Conservation (phyloP, 257 asterid species). For the Mitragyna speciosa region DNA sequence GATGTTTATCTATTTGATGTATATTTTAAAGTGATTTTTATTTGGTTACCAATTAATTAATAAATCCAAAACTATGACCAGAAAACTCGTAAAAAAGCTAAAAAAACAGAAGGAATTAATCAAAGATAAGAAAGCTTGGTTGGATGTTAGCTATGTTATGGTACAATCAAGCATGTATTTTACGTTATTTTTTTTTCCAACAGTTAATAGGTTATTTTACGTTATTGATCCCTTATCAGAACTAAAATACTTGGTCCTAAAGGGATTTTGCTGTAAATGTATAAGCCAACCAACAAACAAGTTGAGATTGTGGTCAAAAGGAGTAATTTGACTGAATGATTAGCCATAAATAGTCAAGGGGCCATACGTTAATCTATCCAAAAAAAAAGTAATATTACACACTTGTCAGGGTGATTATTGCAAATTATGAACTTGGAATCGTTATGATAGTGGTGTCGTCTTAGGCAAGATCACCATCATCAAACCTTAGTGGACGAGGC, state of each 20-base stretch:
- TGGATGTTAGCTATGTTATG: too few relatives aligned
- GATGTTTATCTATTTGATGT: too few relatives aligned
- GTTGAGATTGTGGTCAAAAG: background rate
- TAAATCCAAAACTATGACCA: background rate
- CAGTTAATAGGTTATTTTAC: too few relatives aligned
- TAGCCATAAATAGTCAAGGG: background rate
- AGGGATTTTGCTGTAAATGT: background rate
- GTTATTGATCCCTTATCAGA: too few relatives aligned
- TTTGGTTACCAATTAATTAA: too few relatives aligned
- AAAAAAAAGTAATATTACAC: background rate
- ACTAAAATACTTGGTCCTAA: background rate
- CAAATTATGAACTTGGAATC: background rate
- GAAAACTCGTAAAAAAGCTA: background rate
- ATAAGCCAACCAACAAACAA: background rate
- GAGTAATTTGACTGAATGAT: background rate
- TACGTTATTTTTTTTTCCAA: too few relatives aligned
- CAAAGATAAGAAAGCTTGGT: background rate
- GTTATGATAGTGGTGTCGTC: background rate
- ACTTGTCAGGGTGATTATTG: background rate
- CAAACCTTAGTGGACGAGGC: background rate
- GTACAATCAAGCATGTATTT: too few relatives aligned
- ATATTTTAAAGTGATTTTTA: too few relatives aligned
- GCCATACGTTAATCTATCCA: background rate
- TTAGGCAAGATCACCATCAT: too few relatives aligned
- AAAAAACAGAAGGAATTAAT: background rate